phyloP scores from a whole-genome alignment of 345 rosid genomes.

The Eucalyptus regnans region DNA sequence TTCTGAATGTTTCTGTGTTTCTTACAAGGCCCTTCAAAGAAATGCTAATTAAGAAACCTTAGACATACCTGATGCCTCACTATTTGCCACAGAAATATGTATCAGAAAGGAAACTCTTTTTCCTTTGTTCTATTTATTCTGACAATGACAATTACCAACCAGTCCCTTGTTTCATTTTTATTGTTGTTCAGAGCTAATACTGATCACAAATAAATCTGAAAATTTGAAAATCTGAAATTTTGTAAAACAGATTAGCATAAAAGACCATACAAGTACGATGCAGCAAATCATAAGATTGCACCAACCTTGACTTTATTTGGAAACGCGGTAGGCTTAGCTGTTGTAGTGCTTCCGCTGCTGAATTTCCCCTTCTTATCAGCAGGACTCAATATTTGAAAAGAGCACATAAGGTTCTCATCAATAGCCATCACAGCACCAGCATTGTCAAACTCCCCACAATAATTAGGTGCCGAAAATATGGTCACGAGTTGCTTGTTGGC shows the following conservation, averaged over 20 bases:
- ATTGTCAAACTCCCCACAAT: conserved; percentile 81
- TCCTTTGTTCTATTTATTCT: background rate
- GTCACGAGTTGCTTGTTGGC: conserved; percentile 65
- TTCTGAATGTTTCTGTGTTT: background rate
- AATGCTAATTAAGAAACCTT: background rate
- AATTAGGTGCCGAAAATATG: conserved; percentile 83
- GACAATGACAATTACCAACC: background rate
- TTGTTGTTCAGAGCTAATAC: background rate
- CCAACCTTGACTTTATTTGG: conserved; percentile 49
- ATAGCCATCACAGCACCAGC: conserved; percentile 91
- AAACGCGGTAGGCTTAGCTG: conserved; percentile 21
- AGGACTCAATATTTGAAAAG: conserved; percentile 79
- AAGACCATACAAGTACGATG: background rate
- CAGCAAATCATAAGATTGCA: background rate
- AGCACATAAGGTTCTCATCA: conserved; percentile 53
- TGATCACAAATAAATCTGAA: background rate
- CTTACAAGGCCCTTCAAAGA: background rate
- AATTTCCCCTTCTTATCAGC: conserved; percentile 42
- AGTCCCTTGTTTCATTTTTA: background rate
- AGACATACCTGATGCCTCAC: background rate
- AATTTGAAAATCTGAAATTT: background rate
- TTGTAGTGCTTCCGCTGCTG: conserved; percentile 38
- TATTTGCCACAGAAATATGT: background rate
- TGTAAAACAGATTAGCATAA: background rate
- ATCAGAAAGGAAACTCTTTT: background rate